Percentiles rank a stretch among this genome's conserved stretches.
Conservation (phyloP, 1,284 basidiomycete species). For the Ceratobasidium theobromae region DNA sequence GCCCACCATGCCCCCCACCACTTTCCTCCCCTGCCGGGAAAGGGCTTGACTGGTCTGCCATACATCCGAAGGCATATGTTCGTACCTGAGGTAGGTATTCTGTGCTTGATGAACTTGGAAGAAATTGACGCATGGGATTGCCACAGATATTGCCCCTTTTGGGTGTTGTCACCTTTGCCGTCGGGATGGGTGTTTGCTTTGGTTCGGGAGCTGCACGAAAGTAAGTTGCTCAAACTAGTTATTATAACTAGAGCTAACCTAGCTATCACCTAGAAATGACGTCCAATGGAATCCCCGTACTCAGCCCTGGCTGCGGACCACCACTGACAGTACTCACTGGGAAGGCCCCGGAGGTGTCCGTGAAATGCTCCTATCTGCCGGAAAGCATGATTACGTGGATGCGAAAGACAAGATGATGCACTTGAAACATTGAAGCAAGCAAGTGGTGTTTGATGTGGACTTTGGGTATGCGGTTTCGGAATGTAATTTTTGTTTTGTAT, state of each 20-base stretch:
- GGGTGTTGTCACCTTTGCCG: background rate
- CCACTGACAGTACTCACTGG: background rate
- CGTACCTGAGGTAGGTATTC: background rate
- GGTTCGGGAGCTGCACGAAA: conserved; percentile 1
- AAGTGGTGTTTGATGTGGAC: background rate
- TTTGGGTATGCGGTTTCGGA: background rate
- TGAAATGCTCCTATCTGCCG: conserved; percentile 20
- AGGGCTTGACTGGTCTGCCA: background rate
- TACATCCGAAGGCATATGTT: background rate
- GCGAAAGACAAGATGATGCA: background rate
- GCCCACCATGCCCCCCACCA: background rate
- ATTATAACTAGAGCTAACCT: background rate
- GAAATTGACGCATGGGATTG: background rate
- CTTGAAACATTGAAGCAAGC: background rate
- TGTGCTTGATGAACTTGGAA: background rate
- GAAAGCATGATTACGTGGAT: conserved; percentile 5
- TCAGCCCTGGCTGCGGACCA: background rate
- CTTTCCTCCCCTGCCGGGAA: background rate
- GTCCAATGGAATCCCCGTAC: background rate
- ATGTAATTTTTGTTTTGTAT: background rate
- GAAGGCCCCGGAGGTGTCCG: background rate
- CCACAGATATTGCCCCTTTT: background rate
- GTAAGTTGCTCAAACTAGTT: background rate
- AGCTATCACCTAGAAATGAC: background rate
- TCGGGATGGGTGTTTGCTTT: conserved; percentile 1